These are phyloP conservation scores for Ophiocordyceps unilateralis DNA, from an alignment of 2,329 filamentous ascomycete species.

Conservation along the genomic window DNA sequence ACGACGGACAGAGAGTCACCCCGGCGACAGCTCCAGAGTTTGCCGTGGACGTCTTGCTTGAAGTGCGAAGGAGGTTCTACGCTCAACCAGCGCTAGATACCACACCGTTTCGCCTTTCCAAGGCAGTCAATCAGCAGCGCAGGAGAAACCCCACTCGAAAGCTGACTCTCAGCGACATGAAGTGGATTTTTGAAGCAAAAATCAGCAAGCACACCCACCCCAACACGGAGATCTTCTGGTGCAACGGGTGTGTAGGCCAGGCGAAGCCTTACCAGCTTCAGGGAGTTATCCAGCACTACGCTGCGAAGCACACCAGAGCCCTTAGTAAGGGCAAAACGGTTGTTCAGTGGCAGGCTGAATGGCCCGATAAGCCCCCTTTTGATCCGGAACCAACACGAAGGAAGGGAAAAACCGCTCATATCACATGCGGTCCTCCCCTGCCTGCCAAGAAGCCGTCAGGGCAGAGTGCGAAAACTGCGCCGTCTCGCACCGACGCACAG, in stretches of 20 bases:
- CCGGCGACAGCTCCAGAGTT: constrained; percentile 49
- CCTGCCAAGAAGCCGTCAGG: not conserved
- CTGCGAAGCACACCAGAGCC: constrained; percentile 58
- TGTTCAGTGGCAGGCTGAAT: constrained; percentile 66
- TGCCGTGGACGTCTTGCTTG: constrained; percentile 52
- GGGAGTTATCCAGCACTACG: constrained; percentile 66
- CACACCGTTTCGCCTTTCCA: too few species aligned
- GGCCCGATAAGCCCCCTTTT: constrained; percentile 63
- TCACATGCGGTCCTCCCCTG: too few species aligned
- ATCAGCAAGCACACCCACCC: constrained; percentile 53
- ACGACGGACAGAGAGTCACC: constrained; percentile 42
- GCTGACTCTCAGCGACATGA: constrained; percentile 70
- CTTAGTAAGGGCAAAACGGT: constrained; percentile 57
- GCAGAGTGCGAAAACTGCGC: not conserved
- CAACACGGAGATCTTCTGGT: constrained; percentile 60
- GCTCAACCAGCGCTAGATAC: constrained; percentile 36
- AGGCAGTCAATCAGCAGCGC: too few species aligned
- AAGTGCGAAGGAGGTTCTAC: constrained; percentile 51
- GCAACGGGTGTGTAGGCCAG: constrained; percentile 48
- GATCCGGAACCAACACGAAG: constrained; percentile 31
- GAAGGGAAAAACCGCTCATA: too few species aligned
- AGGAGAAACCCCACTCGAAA: constrained; percentile 39
- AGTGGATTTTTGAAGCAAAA: constrained; percentile 66
- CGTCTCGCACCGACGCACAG: not conserved
- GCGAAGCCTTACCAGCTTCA: constrained; percentile 60